Base-by-base conservation (phyloP, 2,329 filamentous ascomycete species). In the Ceratocystis diversiconidia region DNA sequence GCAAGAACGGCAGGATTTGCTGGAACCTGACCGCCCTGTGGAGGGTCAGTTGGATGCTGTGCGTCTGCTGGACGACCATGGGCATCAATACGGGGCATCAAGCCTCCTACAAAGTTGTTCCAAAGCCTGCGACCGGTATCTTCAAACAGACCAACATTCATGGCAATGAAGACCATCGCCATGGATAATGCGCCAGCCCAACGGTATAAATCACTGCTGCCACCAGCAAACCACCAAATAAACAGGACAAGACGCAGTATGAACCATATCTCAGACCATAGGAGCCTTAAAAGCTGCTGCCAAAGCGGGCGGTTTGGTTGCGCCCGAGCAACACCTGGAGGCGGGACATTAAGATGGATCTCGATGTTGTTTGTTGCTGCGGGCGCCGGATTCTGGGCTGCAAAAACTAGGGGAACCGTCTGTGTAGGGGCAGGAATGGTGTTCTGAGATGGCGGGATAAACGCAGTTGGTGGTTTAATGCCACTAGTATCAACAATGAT, bases 221-320 rank as follows among this genome's bases (percentile, higher is more conserved):
- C 79, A 8, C 79, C 79, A 0, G 84, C 85, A 68, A 87, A 86
- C 73, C 85, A 83, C 82, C 83, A 87, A 12, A 86, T 79, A 71
- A 87, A 85, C 5, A 82, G 73, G 10, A 78, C 75, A 7, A 87
- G 73, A 6, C 84, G 79, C 44, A 83, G 74, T 0, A 85, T 69
- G 63, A 86, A 76, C 84, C 84, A 87, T 32, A 87, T 71, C 63
- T 85, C 80, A n/a, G 82, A 82, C 76, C 80, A 82, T n/a, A 83
- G 64, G 17, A 65, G 77, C 77, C 3, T 75, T 76, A 61, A 78
- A 65, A 25, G 79, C 67, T 19, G 76, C 74, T 55, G 52, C 63
- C 44, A 69, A 4, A 32, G 62, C 62, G 63, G 36, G 12, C 63
- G 63, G 7, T 65, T 17, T 8, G 63, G 63, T n/a, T 25, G n/a